phyloP scores from a whole-genome alignment of 2,329 filamentous ascomycete species.

The Escovopsis weberi region DNA sequence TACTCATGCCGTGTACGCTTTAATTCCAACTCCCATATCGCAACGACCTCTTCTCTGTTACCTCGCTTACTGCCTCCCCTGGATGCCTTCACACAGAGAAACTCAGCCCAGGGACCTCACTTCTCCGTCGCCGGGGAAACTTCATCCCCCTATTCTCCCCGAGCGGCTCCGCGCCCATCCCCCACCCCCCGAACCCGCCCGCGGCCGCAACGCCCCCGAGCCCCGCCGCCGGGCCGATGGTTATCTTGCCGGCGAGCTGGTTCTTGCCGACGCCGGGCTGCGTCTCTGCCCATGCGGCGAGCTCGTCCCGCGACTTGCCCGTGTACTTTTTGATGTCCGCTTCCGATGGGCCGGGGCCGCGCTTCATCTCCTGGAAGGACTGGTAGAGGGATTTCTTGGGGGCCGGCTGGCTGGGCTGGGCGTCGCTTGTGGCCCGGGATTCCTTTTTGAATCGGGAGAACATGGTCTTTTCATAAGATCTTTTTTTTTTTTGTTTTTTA shows the following conservation, averaged over 20 bases:
- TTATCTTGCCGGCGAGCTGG: slow-evolving; percentile 20
- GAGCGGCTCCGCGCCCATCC: slow-evolving; percentile 13
- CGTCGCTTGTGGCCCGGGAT: slow-evolving; percentile 2
- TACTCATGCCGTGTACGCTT: background rate
- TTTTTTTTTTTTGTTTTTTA: background rate
- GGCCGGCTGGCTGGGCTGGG: background rate
- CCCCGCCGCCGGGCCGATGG: slow-evolving; percentile 16
- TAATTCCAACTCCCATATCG: background rate
- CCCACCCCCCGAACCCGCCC: slow-evolving; percentile 22
- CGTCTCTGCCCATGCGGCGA: slow-evolving; percentile 22
- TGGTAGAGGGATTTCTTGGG: slow-evolving; percentile 18
- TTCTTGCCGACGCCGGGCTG: slow-evolving; percentile 26
- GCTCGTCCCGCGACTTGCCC: slow-evolving; percentile 21
- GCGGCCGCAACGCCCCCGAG: slow-evolving; percentile 16
- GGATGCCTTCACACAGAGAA: background rate
- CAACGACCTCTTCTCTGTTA: background rate
- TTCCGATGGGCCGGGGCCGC: slow-evolving; percentile 18
- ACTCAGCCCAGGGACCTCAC: background rate
- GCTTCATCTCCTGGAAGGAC: slow-evolving; percentile 18
- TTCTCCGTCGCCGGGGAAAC: slow-evolving; percentile 14
- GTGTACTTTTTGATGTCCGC: slow-evolving; percentile 27
- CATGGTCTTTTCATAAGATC: background rate
- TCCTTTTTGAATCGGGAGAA: slow-evolving; percentile 2
- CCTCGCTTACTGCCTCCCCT: too few species aligned
- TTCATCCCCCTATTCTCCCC: slow-evolving; percentile 19